Base-by-base conservation (phyloP, 148 eudicot genomes). In the Rhododendron griersonianum region DNA sequence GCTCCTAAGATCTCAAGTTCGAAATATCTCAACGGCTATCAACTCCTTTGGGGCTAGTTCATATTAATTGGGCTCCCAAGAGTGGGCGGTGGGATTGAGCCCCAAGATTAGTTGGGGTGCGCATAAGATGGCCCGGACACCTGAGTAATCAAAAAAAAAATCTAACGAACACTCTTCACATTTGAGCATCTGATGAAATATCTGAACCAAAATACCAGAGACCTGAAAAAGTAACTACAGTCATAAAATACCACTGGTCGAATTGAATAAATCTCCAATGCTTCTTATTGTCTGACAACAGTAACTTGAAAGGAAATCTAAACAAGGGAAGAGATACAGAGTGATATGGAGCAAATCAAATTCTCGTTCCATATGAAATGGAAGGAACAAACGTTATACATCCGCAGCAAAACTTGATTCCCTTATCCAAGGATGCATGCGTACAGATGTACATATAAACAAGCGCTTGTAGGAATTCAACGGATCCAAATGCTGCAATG, bases 401-500 rank as follows among this genome's bases (percentile, higher is more conserved):
- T 50, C 30, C 39, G 53, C 30, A 80, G 9, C 44, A 2, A 59
- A 7, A 57, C 16, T 0, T 37, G 48, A 47, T 13, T 35, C 21
- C 23, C 37, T 19, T 47, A 8, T 15, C 35, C 13, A 65, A 0
- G 8, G 44, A 47, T 28, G 50, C 23, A 45, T 61, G 11, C 23
- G 30, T 23, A 13, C 37, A 73, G 61, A 45, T 28, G 44, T 41
- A 65, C 11, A 28, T 0, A 63, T 82, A 30, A 28, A 82, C 18
- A n/a, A 19, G 7, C 21, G 73, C 48, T 14, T 1, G n/a, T 16
- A 25, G 21, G 23, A 1, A 1, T 83, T 45, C 44, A 30, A 48
- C 57, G 37, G 85, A 71, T 71, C 61, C 28, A 83, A 47, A 84
- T 7, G 47, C 35, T 23, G 81, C 67, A 84, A 74, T 84, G 85